phyloP scores from a whole-genome alignment of 1,284 basidiomycete genomes.

The Cerioporus squamosus region DNA sequence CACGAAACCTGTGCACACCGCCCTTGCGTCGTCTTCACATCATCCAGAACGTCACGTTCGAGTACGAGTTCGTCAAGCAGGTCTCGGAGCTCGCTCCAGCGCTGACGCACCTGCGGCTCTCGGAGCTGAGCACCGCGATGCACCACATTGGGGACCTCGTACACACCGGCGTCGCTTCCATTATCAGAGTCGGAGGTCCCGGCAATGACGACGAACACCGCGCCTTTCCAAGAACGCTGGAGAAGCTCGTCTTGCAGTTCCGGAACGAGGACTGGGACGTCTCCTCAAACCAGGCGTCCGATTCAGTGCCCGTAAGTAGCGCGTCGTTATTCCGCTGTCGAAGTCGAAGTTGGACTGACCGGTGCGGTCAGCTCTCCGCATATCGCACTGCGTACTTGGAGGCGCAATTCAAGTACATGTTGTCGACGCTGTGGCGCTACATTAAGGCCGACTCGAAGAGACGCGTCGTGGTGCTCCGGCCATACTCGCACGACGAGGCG shows the following conservation, averaged over 20 bases:
- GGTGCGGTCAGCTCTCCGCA: not conserved
- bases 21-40: conserved; percentile 9
- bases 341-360: not conserved
- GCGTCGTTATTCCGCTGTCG: not conserved
- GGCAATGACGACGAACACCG: not conserved
- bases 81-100: conserved; percentile 12
- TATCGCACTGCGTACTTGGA: not conserved
- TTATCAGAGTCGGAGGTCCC: not conserved
- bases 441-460: not conserved
- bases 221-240: not conserved
- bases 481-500: not conserved
- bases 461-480: not conserved
- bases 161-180: not conserved
- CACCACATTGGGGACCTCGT: not conserved
- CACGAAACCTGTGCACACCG: not conserved
- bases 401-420: not conserved
- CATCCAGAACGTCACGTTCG: conserved; percentile 12
- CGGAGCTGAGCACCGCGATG: not conserved
- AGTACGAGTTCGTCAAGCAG: conserved; percentile 5
- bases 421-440: not conserved
- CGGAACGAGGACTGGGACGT: not conserved
- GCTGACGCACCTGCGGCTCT: conserved; percentile 17
- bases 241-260: not conserved
- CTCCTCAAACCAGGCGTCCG: not conserved
- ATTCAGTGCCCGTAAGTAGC: not conserved